A percentile compares a stretch with the other conserved stretches of the same genome.
Evolutionary conservation across 2,329 filamentous ascomycete species (phyloP).

Genomic region (Sordariomycetes sp.): DNA sequence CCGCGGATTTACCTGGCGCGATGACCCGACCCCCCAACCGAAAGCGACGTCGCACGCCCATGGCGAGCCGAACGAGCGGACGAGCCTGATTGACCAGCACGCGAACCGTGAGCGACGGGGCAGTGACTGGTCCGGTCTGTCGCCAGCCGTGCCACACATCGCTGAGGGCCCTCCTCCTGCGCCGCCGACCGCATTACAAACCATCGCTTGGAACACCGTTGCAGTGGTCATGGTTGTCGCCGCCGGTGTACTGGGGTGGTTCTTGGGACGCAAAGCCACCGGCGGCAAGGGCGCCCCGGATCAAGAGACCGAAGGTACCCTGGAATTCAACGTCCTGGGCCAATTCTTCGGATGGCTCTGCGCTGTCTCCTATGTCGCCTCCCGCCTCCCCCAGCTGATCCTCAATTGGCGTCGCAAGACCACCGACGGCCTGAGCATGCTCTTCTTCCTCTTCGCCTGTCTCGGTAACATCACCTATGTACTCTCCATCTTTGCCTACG

Average conservation of each 20-base stretch:
- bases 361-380: conserved; percentile 80
- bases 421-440: conserved; percentile 84
- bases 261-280: conserved; percentile 40
- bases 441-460: conserved; percentile 96
- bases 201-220: conserved; percentile 62
- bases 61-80: conserved; percentile 40
- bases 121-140: conserved; percentile 56
- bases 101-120: conserved; percentile 34
- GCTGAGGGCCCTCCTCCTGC: conserved; percentile 34
- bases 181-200: conserved; percentile 43
- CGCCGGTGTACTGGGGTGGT: conserved; percentile 82
- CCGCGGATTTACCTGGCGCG: conserved; percentile 65
- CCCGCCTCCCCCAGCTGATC: conserved; percentile 79
- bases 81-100: conserved; percentile 38
- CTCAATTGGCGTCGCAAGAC: conserved; percentile 89
- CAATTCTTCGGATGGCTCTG: conserved; percentile 94
- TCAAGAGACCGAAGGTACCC: conserved; percentile 33
- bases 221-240: conserved; percentile 74
- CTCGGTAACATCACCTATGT: conserved; percentile 93
- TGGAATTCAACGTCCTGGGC: conserved; percentile 66
- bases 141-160: conserved; percentile 73
- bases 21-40: conserved; percentile 35
- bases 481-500: conserved; percentile 82
- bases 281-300: conserved; percentile 21
- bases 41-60: conserved; percentile 25